Base-by-base conservation (phyloP, 768 basidiomycete species). In the Agrocybe praecox region DNA sequence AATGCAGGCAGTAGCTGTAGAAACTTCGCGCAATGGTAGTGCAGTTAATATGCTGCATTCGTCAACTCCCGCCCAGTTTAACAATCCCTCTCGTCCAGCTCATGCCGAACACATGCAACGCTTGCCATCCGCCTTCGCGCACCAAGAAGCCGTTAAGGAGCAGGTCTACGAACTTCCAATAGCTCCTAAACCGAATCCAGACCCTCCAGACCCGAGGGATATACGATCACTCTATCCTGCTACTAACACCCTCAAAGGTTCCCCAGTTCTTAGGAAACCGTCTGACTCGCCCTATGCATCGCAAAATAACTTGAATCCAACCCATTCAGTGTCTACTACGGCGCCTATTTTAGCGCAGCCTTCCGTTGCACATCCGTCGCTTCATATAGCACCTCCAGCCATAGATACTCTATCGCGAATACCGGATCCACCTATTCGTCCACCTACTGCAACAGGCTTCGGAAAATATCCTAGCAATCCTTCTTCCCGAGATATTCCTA, bases 11-110 rank as follows among this genome's bases (percentile, higher is more conserved):
- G 36, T 49, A 18, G 29, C 46, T 1, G 18, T 46, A 32, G 34
- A 26, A 23, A 43, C 34, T 21, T 36, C 40, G 24, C 46, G 34
- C 6, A 14, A 34, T 34, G 36, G 36, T 19, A 45, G 10, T 7
- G 57, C 49, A 2, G 46, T 29, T 4, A 52, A 49, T n/a, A 54
- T 48, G 6, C 52, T 47, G 19, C 60, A 45, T 18, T 49, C 53
- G 19, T 48, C 58, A 26, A 55, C 53, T 12, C 34, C 49, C 2
- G 24, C 26, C 44, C 53, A 23, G 7, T 49, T 51, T 43, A 55
- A 46, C 44, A 33, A 49, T n/a, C 29, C 5, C 19, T 18, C 33
- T n/a, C 49, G 51, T 40, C 24, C 50, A 29, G 52, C 19, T 24
- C 29, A 19, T 51, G 18, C 23, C 19, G 23, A 46, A 18, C 24